Evolutionary conservation across 441 rosid genomes (phyloP), one percentile per base, ranked within the genome.

Genomic region (Francoa sonchifolia): DNA sequence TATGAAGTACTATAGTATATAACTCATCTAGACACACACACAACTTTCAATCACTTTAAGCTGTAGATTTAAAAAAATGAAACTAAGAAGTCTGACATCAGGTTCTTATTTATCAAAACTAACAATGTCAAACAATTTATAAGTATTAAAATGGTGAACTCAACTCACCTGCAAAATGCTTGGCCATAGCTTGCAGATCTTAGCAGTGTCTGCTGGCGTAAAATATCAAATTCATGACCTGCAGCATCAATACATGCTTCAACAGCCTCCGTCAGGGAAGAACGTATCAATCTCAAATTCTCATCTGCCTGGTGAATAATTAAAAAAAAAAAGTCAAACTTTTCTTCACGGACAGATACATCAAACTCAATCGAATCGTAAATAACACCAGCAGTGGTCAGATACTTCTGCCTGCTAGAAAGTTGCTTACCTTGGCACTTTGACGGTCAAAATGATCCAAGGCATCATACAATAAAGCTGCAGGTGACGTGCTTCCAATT

Each of bases 171-270:
- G 82, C 94, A 87, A 65, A 92, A 92, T 48, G 97, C 97, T 66
- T 92, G 99, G 41, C 99, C 99, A 62, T 92, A 92, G 68, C 97
- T 92, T 39, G 97, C 97, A 51, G 99, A 94, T 73, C 99, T 74
- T 56, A 92, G 52, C 6, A 92, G 65, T 31, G 78, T 80, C 48
- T 70, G 67, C 60, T 79, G 99, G 44, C 94, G 94, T 33, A 73
- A 61, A 57, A 73, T 57, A 61, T 83, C 81, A 67, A 79, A 92
- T 55, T 92, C 99, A 66, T 92, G 86, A 33, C 97, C 77, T 3
- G 95, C 97, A 59, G 97, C 94, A 77, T 92, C 92, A 50, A 87
- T 64, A 59, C 97, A 92, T 41, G 84, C 75, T 66, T 83, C 97
- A 57, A 92, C 95, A 59, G 99, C 99, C 72, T 79, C 92, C 19